Conservation (phyloP, 75 land plant species). For the Cryptomeria japonica region DNA sequence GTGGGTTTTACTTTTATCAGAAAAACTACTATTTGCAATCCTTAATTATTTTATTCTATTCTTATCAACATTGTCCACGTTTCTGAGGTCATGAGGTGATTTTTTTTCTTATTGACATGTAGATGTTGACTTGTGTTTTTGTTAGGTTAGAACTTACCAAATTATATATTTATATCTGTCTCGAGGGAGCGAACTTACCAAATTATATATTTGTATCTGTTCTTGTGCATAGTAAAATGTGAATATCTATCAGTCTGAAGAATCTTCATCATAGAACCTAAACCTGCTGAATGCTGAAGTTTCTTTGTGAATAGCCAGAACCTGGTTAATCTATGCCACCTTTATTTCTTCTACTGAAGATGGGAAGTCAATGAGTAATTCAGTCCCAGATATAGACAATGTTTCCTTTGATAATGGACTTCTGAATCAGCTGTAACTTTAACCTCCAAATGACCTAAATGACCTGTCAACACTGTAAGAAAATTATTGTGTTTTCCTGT, state of each 20-base stretch:
- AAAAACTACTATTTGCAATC: background rate
- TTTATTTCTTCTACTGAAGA: conserved; percentile 1
- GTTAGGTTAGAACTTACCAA: background rate
- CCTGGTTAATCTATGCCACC: background rate
- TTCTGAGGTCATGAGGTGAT: background rate
- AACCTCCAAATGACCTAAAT: background rate
- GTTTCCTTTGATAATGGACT: background rate
- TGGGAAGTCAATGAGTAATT: background rate
- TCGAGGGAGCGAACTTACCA: background rate
- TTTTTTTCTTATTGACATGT: background rate
- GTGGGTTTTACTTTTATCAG: background rate
- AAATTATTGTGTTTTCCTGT: background rate
- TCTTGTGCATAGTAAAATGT: background rate
- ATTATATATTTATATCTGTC: background rate
- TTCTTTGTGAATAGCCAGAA: background rate
- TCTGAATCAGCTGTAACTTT: background rate
- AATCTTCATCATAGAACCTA: background rate
- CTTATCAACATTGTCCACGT: background rate
- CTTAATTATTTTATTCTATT: background rate
- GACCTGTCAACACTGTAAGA: background rate
- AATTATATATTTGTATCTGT: background rate
- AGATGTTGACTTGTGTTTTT: background rate
- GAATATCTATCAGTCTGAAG: background rate
- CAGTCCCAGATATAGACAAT: background rate
- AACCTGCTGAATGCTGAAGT: background rate